A percentile compares a stretch with the other conserved stretches of the same genome.
phyloP scores from a whole-genome alignment of 139 green algal genomes.

The Micromonas commoda region DNA sequence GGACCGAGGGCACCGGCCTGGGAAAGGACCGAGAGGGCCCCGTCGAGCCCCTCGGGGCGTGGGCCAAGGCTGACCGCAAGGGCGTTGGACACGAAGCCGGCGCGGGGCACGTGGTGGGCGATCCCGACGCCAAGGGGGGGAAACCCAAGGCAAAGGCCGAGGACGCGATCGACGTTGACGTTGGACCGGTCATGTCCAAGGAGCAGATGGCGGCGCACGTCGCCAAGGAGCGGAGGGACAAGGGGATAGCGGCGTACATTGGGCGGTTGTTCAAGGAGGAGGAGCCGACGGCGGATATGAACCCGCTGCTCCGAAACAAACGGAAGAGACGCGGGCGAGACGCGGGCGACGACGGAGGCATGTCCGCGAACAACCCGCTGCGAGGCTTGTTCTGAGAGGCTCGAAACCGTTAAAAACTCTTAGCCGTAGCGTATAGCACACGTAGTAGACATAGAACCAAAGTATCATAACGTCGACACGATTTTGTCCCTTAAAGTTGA shows the following conservation, averaged over 20 bases:
- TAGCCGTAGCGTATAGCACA: too few relatives aligned
- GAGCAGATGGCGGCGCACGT: background rate
- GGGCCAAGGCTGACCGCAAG: background rate
- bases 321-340: background rate
- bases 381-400: background rate
- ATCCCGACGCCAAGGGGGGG: background rate
- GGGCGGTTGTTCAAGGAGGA: background rate
- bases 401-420: too few relatives aligned
- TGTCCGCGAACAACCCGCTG: background rate
- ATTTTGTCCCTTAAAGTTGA: too few relatives aligned
- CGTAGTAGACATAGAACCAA: background rate
- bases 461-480: background rate
- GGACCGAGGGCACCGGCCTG: background rate
- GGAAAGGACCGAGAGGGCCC: background rate
- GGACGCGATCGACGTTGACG: background rate
- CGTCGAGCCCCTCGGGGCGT: background rate
- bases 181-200: background rate
- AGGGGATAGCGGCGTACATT: background rate
- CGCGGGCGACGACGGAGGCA: background rate
- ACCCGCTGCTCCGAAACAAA: background rate
- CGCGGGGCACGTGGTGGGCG: background rate
- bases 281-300: background rate
- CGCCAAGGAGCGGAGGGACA: background rate
- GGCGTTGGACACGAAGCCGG: background rate
- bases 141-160: background rate